A percentile compares a stretch with the other conserved stretches of the same genome.
Conservation (phyloP, 2,329 filamentous ascomycete species). For the Microascus cirrosus region DNA sequence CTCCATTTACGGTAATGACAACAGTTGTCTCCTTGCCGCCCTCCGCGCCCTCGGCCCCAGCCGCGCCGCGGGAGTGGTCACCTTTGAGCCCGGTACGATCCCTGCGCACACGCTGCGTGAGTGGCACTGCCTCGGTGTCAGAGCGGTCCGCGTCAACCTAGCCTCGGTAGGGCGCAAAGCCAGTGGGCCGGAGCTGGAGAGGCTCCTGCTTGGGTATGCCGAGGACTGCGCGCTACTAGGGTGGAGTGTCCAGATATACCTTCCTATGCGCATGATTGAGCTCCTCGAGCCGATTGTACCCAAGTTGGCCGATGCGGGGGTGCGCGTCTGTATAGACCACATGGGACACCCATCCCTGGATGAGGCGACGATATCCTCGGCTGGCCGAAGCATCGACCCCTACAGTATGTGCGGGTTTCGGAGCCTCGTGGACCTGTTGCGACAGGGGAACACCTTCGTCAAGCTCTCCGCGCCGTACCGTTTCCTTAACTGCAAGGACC, state of each 20-base stretch:
- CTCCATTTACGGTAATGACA: background rate
- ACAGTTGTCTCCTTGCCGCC: background rate
- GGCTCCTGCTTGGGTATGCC: background rate
- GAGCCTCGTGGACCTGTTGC: background rate
- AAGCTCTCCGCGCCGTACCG: background rate
- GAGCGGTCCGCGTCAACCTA: background rate
- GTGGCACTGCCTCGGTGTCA: background rate
- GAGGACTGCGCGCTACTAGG: background rate
- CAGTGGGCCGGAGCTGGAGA: background rate
- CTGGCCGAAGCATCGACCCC: background rate
- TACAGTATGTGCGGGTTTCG: background rate
- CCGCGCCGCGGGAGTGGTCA: background rate
- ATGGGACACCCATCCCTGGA: background rate
- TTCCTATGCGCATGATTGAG: background rate
- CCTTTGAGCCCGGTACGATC: background rate
- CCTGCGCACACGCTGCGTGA: background rate
- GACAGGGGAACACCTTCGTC: background rate
- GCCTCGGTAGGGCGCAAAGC: background rate
- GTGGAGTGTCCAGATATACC: background rate
- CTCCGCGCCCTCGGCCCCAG: background rate
- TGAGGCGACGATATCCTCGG: too few species aligned
- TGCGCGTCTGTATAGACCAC: background rate
- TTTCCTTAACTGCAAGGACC: background rate
- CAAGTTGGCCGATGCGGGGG: background rate
- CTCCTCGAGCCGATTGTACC: background rate